phyloP scores from a whole-genome alignment of 371 early-diverging fungal species.

The Lichtheimia corymbifera region DNA sequence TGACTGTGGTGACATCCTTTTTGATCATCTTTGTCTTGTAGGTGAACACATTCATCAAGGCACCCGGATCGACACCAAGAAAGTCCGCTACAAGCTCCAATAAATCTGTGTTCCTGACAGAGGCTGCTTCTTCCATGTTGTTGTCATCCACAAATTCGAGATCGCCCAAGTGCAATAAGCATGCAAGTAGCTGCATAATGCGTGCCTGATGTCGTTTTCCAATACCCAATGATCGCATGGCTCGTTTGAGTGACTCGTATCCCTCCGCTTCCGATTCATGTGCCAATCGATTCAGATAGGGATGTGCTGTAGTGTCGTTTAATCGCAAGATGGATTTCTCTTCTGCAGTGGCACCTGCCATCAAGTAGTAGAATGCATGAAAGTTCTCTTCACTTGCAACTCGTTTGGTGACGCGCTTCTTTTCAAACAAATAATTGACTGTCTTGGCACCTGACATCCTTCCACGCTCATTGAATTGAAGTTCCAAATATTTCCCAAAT shows the following conservation, averaged over 20 bases:
- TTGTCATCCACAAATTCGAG: constrained; percentile 70
- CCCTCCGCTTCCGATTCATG: constrained; percentile 51
- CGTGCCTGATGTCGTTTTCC: constrained; percentile 77
- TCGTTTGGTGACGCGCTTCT: constrained; percentile 64
- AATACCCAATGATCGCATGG: constrained; percentile 79
- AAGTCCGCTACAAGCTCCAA: constrained; percentile 82
- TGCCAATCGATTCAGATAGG: constrained; percentile 17
- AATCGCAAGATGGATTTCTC: constrained; percentile 40
- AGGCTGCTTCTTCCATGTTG: constrained; percentile 64
- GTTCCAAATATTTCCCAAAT: constrained; percentile 88
- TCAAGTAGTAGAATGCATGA: constrained; percentile 90
- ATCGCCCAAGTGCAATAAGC: constrained; percentile 87
- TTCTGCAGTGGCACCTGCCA: constrained; percentile 49
- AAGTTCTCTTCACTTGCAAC: constrained; percentile 80
- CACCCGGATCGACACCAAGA: constrained; percentile 79
- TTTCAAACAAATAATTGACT: constrained; percentile 92
- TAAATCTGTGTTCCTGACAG: constrained; percentile 67
- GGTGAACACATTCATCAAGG: constrained; percentile 81
- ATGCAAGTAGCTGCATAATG: constrained; percentile 81
- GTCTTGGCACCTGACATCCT: constrained; percentile 88
- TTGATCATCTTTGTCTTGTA: constrained; percentile 80
- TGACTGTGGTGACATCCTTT: constrained; percentile 83
- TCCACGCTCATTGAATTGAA: constrained; percentile 89
- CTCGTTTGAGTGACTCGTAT: constrained; percentile 66
- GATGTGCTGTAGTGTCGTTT: constrained; percentile 27